phyloP scores from a whole-genome alignment of 345 rosid genomes.

The Lepidium aucheri region DNA sequence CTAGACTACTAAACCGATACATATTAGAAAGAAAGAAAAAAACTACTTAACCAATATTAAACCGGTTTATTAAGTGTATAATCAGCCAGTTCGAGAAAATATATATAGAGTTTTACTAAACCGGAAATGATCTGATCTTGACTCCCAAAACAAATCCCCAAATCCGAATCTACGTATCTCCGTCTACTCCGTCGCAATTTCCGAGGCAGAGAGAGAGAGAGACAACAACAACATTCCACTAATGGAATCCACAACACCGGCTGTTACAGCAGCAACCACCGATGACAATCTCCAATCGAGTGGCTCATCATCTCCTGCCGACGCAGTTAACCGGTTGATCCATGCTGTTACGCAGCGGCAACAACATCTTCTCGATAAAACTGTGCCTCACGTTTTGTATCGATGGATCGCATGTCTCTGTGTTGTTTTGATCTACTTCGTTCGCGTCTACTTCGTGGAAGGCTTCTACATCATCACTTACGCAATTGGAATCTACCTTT shows the following conservation, averaged over 20 bases:
- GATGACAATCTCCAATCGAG: conserved; percentile 23
- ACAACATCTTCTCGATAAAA: conserved; percentile 66
- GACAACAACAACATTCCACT: no score
- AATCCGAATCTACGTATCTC: conserved; percentile 12
- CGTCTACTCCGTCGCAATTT: conserved; percentile 23
- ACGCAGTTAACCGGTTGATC: conserved; percentile 37
- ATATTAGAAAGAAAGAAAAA: no score
- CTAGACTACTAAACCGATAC: not conserved
- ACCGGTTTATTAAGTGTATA: not conserved
- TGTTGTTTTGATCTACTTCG: conserved; percentile 43
- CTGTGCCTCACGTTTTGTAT: conserved; percentile 47
- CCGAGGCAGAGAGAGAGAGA: not conserved
- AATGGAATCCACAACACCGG: conserved; percentile 35
- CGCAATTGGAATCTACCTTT: conserved; percentile 80
- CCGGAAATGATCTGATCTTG: not conserved
- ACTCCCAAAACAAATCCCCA: not conserved
- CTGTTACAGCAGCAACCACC: conserved; percentile 17
- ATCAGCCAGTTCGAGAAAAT: not conserved
- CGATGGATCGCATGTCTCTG: conserved; percentile 66
- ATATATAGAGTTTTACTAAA: not conserved
- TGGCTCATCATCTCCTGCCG: conserved; percentile 38
- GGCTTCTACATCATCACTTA: conserved; percentile 91
- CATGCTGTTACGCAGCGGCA: conserved; percentile 42
- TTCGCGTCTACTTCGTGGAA: conserved; percentile 72
- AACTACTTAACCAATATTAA: no score